Base-by-base conservation (phyloP, 2,329 filamentous ascomycete species). In the Aspergillus quadricinctus region DNA sequence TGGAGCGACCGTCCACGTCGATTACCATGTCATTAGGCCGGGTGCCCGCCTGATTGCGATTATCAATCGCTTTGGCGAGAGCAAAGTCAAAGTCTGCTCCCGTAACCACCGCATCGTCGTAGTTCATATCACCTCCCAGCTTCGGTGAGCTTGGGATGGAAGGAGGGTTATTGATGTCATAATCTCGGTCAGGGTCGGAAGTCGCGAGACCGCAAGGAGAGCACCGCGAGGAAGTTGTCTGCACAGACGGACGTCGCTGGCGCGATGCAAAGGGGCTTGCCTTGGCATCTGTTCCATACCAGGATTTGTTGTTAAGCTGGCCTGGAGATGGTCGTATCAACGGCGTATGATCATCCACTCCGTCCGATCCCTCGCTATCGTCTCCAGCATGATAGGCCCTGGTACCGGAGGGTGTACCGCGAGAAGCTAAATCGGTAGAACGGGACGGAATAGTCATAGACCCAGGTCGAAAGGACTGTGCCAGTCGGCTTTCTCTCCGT, bases 141-240 rank as follows among this genome's bases (percentile, higher is more conserved):
- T 78, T 79, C 0, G 84, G 84, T 51, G 83, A 85, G 2, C 77
- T 77, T 1, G 84, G 84, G 25, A 85, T 77, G 0, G 84, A 87
- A 0, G 84, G 84, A 10, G 84, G 84, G 59, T 87, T 87, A 68
- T 87, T 87, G 61, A 87, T 80, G 75, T 87, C 81, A 71, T 84
- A 84, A 49, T 80, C 78, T 8, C 68, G 69, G 45, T 70, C 68
- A 17, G 54, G 57, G 6, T 64, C 61, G 19, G 64, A 59, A 49
- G 62, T 68, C 10, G 64, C 60, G n/a, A 65, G 62, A 57, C 57
- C 64, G 46, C 59, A 65, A 23, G 62, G 68, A 21, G 70, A 71
- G 51, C 59, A 66, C 53, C 61, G 66, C 3, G 72, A 69, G 3
- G 70, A 71, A 27, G 57, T 49, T 4, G 68, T 67, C 29, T 66